phyloP scores from a whole-genome alignment of 1,139 yeast genomes.

The Candida sojae region DNA sequence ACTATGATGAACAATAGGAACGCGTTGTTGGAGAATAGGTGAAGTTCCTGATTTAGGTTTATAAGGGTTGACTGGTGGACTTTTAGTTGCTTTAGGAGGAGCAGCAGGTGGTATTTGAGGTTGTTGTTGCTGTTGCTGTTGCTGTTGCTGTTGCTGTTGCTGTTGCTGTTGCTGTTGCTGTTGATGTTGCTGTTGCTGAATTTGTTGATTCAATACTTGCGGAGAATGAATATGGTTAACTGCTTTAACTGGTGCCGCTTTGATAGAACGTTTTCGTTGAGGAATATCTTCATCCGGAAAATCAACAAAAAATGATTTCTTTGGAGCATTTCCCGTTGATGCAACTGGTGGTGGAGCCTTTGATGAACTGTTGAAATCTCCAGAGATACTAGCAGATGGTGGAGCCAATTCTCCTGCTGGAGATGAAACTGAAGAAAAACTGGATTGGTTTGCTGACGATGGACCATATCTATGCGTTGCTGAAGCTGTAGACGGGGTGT shows the following conservation, averaged over 20 bases:
- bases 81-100: slow-evolving; percentile 14
- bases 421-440: slow-evolving; percentile 14
- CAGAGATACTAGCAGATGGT: not conserved
- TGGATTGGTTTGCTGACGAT: slow-evolving; percentile 19
- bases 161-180: slow-evolving; percentile 3
- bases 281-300: slow-evolving; percentile 40
- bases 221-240: slow-evolving; percentile 15
- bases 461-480: slow-evolving; percentile 12
- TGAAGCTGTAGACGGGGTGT: slow-evolving; percentile 25
- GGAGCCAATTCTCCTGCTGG: slow-evolving; percentile 13
- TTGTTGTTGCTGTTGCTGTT: slow-evolving; percentile 2
- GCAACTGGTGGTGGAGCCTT: slow-evolving; percentile 10
- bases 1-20: slow-evolving; percentile 11
- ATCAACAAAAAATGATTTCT: slow-evolving; percentile 57
- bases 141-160: slow-evolving; percentile 7
- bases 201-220: slow-evolving; percentile 3
- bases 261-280: slow-evolving; percentile 28
- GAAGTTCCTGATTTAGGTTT: slow-evolving; percentile 17
- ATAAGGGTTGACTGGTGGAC: slow-evolving; percentile 18
- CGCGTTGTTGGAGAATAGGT: slow-evolving; percentile 16
- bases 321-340: slow-evolving; percentile 15
- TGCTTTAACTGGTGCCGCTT: slow-evolving; percentile 24
- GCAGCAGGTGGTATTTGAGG: slow-evolving; percentile 10
- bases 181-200: slow-evolving; percentile 5
- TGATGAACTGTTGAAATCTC: slow-evolving; percentile 3